These are phyloP conservation scores for Galerina sulciceps DNA, from an alignment of 768 basidiomycete species.

Conservation along the genomic window DNA sequence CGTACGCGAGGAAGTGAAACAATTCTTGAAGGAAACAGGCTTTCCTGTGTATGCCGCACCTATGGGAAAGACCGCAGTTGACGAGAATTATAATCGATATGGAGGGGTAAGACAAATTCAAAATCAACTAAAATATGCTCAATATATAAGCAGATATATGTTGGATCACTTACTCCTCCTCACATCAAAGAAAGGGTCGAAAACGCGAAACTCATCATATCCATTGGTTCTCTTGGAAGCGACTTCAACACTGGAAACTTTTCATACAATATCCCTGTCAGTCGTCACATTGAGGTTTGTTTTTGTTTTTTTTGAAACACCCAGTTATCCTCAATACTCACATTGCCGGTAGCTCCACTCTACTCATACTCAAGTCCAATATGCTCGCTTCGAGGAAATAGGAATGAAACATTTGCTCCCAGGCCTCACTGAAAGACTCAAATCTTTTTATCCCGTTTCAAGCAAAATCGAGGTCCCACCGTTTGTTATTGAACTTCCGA, in stretches of 20 bases:
- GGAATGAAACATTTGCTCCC: slow-evolving; percentile 83
- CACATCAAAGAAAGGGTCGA: slow-evolving; percentile 75
- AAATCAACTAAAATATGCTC: neutral
- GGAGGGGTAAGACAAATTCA: slow-evolving; percentile 61
- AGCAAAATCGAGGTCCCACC: slow-evolving; percentile 49
- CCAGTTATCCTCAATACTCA: neutral
- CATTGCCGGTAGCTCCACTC: slow-evolving; percentile 66
- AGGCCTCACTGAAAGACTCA: slow-evolving; percentile 62
- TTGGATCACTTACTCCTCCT: slow-evolving; percentile 72
- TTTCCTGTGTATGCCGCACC: slow-evolving; percentile 78
- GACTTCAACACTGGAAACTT: slow-evolving; percentile 94
- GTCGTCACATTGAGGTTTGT: slow-evolving; percentile 65
- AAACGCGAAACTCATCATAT: slow-evolving; percentile 73
- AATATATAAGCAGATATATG: slow-evolving; percentile 58
- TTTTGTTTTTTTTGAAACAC: neutral
- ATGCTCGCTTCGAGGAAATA: slow-evolving; percentile 63
- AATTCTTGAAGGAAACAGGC: slow-evolving; percentile 64
- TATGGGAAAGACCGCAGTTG: slow-evolving; percentile 83
- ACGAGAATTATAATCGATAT: slow-evolving; percentile 72
- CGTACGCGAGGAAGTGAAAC: slow-evolving; percentile 61
- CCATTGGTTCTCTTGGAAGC: slow-evolving; percentile 69
- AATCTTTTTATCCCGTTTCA: slow-evolving; percentile 41
- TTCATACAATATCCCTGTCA: slow-evolving; percentile 68
- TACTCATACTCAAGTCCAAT: slow-evolving; percentile 66
- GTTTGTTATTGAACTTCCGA: slow-evolving; percentile 47